Conservation (phyloP, 352 stramenopile species). For the Blastocystis sp. region DNA sequence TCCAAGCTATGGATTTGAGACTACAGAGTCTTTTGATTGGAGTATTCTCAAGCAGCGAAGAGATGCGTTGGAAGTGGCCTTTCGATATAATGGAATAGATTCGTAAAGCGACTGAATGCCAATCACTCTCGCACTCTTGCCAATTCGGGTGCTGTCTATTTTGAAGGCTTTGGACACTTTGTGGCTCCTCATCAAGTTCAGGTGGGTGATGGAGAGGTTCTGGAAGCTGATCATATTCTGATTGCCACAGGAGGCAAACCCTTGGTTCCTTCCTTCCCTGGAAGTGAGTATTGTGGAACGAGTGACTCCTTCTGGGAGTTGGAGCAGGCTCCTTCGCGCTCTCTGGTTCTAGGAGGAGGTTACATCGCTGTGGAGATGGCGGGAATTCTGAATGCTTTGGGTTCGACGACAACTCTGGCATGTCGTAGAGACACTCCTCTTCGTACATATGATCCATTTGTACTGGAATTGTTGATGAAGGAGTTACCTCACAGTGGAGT, state of each 20-base stretch:
- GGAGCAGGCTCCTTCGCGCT: constrained; percentile 77
- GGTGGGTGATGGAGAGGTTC: constrained; percentile 70
- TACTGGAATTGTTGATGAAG: constrained; percentile 72
- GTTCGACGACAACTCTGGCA: constrained; percentile 79
- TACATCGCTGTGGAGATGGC: constrained; percentile 97
- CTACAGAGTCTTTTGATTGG: constrained; percentile 63
- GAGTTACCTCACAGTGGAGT: constrained; percentile 72
- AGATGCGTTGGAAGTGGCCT: not conserved
- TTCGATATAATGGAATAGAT: constrained; percentile 72
- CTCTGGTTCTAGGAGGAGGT: constrained; percentile 87
- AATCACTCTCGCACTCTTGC: constrained; percentile 88
- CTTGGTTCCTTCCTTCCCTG: constrained; percentile 73
- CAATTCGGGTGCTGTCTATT: constrained; percentile 78
- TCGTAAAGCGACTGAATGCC: constrained; percentile 86
- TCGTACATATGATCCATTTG: constrained; percentile 79
- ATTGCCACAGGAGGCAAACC: constrained; percentile 85
- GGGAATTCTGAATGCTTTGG: constrained; percentile 85
- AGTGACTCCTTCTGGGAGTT: constrained; percentile 94
- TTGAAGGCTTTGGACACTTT: constrained; percentile 81
- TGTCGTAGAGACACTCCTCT: constrained; percentile 78
- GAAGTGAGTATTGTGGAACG: constrained; percentile 84
- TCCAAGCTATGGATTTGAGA: constrained; percentile 73
- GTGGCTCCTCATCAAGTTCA: constrained; percentile 74
- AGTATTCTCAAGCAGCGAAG: constrained; percentile 44
- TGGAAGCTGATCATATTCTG: constrained; percentile 81